Conservation (phyloP, 2,329 filamentous ascomycete genomes). For the Penicillium freii region DNA sequence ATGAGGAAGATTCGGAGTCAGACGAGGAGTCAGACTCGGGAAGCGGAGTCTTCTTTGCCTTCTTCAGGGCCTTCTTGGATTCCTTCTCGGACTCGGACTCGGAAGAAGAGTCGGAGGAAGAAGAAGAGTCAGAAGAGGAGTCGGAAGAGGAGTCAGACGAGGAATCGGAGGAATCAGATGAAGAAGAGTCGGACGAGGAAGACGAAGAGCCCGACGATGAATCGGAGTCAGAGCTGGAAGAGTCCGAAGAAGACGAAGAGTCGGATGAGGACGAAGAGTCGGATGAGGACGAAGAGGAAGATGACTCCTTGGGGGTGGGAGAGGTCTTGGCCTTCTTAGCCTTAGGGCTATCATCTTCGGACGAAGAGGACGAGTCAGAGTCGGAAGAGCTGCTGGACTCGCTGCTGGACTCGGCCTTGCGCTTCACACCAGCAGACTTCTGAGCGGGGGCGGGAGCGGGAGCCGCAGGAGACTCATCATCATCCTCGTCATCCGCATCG, state of each 20-base stretch:
- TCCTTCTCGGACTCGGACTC: constrained; percentile 29
- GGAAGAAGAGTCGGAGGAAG: constrained; percentile 15
- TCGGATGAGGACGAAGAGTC: constrained; percentile 40
- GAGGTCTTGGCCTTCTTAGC: constrained; percentile 54
- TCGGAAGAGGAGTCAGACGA: constrained; percentile 22
- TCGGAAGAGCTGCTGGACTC: constrained; percentile 40
- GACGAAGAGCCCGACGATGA: constrained; percentile 29
- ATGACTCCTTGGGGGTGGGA: constrained; percentile 32
- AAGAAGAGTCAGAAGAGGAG: constrained; percentile 14
- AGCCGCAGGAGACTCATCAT: constrained; percentile 50
- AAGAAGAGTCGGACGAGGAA: constrained; percentile 27
- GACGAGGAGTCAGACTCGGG: constrained; percentile 35
- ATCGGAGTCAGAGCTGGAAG: too few relatives aligned
- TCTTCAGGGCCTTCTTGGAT: constrained; percentile 31
- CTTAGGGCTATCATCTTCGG: constrained; percentile 49
- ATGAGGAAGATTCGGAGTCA: constrained; percentile 26
- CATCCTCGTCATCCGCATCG: constrained; percentile 52
- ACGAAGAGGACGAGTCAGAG: constrained; percentile 45
- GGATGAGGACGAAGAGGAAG: constrained; percentile 32
- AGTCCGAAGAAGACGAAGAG: constrained; percentile 26
- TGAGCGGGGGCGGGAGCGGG: constrained; percentile 28
- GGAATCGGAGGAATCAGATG: constrained; percentile 31
- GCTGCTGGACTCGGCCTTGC: constrained; percentile 54
- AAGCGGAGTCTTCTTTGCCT: constrained; percentile 37
- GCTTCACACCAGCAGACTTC: constrained; percentile 52